phyloP scores from a whole-genome alignment of 1,284 basidiomycete genomes.

The Meripilus lineatus region DNA sequence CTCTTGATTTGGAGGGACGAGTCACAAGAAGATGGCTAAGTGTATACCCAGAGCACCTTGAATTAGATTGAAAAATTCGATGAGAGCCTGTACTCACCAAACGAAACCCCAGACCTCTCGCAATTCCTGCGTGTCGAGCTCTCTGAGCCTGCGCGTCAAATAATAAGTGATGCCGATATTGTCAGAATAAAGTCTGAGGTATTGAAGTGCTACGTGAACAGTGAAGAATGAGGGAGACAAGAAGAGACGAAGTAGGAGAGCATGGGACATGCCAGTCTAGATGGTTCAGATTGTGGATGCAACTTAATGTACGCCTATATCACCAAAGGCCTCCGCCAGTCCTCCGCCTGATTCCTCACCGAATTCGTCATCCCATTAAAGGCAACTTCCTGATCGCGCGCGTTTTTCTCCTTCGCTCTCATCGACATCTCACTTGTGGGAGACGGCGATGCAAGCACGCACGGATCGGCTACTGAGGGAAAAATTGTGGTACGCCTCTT shows the following conservation, averaged over 20 bases:
- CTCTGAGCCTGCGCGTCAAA: constrained; percentile 77
- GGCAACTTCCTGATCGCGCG: too few relatives aligned
- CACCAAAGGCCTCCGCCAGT: too few relatives aligned
- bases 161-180: constrained; percentile 97
- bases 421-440: too few relatives aligned
- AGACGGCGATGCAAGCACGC: too few relatives aligned
- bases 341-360: too few relatives aligned
- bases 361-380: too few relatives aligned
- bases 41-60: constrained; percentile 8
- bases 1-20: constrained; percentile 82
- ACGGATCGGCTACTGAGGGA: too few relatives aligned
- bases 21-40: constrained; percentile 88
- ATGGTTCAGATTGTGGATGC: not conserved
- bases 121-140: constrained; percentile 76
- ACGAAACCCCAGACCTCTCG: constrained; percentile 97
- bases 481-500: too few relatives aligned
- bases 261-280: constrained; percentile 58
- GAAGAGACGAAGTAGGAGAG: constrained; percentile 81
- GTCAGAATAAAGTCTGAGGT: constrained; percentile 84
- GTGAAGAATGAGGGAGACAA: constrained; percentile 88
- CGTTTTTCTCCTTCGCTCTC: too few relatives aligned
- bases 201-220: constrained; percentile 86
- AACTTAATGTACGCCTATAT: too few relatives aligned
- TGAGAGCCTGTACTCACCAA: constrained; percentile 55
- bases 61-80: too few relatives aligned